These are phyloP conservation scores for Candida gigantensis DNA, from an alignment of 1,139 yeast genomes.

Conservation along the genomic window DNA sequence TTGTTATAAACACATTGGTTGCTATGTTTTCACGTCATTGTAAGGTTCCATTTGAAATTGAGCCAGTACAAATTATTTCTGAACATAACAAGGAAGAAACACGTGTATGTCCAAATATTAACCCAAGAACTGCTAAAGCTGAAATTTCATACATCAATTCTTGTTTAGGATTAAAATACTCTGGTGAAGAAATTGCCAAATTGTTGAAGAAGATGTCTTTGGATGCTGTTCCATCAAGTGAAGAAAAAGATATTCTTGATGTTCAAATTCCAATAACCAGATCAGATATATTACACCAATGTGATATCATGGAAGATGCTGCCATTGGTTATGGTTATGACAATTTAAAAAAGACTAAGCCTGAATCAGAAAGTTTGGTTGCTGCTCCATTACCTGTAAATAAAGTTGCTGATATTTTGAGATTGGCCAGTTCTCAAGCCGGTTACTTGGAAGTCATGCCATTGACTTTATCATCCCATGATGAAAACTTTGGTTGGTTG, in stretches of 20 bases:
- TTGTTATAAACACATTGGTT: slow-evolving; percentile 86
- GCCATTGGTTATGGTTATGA: slow-evolving; percentile 96
- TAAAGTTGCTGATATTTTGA: slow-evolving; percentile 85
- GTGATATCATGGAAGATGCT: slow-evolving; percentile 99
- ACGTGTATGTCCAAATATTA: slow-evolving; percentile 73
- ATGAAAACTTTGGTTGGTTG: slow-evolving; percentile 89
- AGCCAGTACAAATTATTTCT: slow-evolving; percentile 84
- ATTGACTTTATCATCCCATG: slow-evolving; percentile 91
- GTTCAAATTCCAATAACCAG: slow-evolving; percentile 90
- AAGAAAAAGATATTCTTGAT: slow-evolving; percentile 55
- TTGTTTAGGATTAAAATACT: slow-evolving; percentile 76
- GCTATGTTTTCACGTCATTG: slow-evolving; percentile 95
- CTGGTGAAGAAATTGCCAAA: slow-evolving; percentile 65
- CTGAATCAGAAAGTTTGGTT: slow-evolving; percentile 74
- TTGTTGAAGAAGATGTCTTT: slow-evolving; percentile 83
- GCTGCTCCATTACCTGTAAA: slow-evolving; percentile 90
- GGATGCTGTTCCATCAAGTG: slow-evolving; percentile 54
- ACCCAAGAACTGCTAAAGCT: slow-evolving; percentile 68
- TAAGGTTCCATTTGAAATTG: slow-evolving; percentile 74
- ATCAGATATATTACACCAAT: slow-evolving; percentile 93
- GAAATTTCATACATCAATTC: slow-evolving; percentile 88
- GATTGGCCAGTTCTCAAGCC: slow-evolving; percentile 89
- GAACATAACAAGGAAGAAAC: slow-evolving; percentile 80
- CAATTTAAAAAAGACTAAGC: slow-evolving; percentile 80
- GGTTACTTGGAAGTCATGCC: slow-evolving; percentile 98